Percentiles rank a stretch among this genome's conserved stretches.
phyloP scores from a whole-genome alignment of 2,329 filamentous ascomycete species.

The Chaetomiaceae sp. region DNA sequence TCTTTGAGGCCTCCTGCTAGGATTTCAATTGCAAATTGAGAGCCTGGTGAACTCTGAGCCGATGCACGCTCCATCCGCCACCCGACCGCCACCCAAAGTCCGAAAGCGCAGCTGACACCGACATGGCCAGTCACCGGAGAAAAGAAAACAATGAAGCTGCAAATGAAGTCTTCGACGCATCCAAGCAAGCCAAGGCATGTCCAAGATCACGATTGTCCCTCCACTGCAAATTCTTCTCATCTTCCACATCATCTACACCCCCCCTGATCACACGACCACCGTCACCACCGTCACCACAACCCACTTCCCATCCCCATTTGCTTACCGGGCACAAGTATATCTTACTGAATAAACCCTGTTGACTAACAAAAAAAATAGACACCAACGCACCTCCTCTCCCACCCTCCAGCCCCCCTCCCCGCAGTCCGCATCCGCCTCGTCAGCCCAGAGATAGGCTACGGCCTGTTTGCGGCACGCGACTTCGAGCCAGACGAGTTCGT shows the following conservation, averaged over 20 bases:
- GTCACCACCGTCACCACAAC: not conserved
- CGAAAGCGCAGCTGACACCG: conserved; percentile 17
- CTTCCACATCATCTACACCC: not conserved
- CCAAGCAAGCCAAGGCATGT: conserved; percentile 21
- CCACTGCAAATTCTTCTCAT: too few relatives aligned
- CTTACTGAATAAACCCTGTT: not conserved
- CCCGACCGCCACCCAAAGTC: not conserved
- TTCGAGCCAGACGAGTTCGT: conserved; percentile 26
- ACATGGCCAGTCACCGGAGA: conserved; percentile 14
- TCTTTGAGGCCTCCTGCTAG: not conserved
- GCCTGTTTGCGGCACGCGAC: conserved; percentile 30
- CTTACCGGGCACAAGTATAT: too few relatives aligned
- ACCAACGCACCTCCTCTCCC: conserved; percentile 6
- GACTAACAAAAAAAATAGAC: conserved; percentile 8
- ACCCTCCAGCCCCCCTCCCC: conserved; percentile 13
- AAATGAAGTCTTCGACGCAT: conserved; percentile 16
- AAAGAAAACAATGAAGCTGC: not conserved
- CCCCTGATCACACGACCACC: not conserved
- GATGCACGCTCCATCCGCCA: conserved; percentile 5
- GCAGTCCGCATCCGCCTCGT: conserved; percentile 21
- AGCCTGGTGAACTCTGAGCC: not conserved
- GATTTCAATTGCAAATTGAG: not conserved
- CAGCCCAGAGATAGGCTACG: conserved; percentile 27
- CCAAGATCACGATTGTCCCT: too few relatives aligned
- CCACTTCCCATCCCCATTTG: not conserved